phyloP scores from a whole-genome alignment of 352 stramenopile genomes.

The Phytophthora constricta region DNA sequence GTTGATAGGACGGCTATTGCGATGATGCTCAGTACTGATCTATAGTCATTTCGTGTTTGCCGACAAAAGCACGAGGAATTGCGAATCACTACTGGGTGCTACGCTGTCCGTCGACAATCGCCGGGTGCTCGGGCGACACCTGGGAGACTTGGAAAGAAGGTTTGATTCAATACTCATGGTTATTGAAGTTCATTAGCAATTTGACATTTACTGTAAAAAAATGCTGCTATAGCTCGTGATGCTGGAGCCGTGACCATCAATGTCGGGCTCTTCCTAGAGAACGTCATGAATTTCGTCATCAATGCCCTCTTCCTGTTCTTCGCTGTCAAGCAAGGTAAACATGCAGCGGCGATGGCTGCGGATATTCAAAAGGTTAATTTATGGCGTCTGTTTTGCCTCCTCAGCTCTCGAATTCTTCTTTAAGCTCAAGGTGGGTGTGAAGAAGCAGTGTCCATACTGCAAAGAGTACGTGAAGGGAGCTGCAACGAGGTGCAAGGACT shows the following conservation, averaged over 20 bases:
- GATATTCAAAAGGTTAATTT: not conserved
- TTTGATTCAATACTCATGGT: conserved; percentile 22
- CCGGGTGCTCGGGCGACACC: conserved; percentile 48
- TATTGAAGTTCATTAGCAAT: too few relatives aligned
- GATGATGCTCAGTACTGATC: too few relatives aligned
- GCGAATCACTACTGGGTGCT: conserved; percentile 68
- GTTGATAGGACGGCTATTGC: not conserved
- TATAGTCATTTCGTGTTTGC: too few relatives aligned
- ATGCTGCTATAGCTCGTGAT: conserved; percentile 45
- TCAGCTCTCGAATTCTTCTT: conserved; percentile 66
- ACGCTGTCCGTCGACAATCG: conserved; percentile 46
- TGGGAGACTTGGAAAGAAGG: conserved; percentile 76
- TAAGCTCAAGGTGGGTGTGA: conserved; percentile 64
- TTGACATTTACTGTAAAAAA: too few relatives aligned
- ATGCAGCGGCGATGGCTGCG: not conserved
- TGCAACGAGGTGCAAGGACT: conserved; percentile 50
- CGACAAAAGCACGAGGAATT: conserved; percentile 54
- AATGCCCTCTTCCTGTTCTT: conserved; percentile 78
- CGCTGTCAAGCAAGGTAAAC: conserved; percentile 71
- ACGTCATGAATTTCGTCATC: conserved; percentile 79
- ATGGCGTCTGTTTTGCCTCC: not conserved
- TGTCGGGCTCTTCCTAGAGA: conserved; percentile 71
- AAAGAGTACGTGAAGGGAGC: conserved; percentile 75
- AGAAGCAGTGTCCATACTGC: conserved; percentile 70
- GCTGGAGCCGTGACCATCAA: conserved; percentile 72